Conservation (phyloP, 805 yeast species). For the Maudiozyma serrabonitensis region DNA sequence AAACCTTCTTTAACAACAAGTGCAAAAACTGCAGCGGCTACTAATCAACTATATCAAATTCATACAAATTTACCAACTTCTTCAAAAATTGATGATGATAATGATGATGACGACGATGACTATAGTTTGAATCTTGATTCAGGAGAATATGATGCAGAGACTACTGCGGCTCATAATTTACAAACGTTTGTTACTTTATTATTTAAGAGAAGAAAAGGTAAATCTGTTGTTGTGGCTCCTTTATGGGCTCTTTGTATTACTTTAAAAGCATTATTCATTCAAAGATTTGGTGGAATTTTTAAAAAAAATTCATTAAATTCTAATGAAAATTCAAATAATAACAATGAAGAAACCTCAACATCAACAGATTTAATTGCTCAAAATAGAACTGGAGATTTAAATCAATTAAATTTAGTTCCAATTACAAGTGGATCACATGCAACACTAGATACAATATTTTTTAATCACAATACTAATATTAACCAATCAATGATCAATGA, state of each 20-base stretch:
- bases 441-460: not conserved
- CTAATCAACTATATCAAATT: constrained; percentile 20
- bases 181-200: constrained; percentile 26
- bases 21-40: not conserved
- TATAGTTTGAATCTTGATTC: no score
- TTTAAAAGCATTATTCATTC: constrained; percentile 39
- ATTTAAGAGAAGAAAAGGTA: constrained; percentile 20
- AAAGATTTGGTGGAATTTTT: constrained; percentile 22
- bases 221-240: constrained; percentile 33
- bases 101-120: no score
- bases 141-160: constrained; percentile 6
- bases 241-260: constrained; percentile 47
- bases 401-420: constrained; percentile 21
- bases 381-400: constrained; percentile 23
- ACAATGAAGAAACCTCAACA: constrained; percentile 22
- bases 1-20: not conserved
- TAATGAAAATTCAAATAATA: not conserved
- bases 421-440: not conserved
- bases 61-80: constrained; percentile 8
- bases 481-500: constrained; percentile 17
- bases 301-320: not conserved
- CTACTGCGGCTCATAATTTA: constrained; percentile 20
- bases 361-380: constrained; percentile 32
- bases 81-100: no score
- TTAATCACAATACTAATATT: no score